Percentiles rank a stretch among this genome's conserved stretches.
Conservation (phyloP, 1,284 basidiomycete species). For the Trametes hirsuta region DNA sequence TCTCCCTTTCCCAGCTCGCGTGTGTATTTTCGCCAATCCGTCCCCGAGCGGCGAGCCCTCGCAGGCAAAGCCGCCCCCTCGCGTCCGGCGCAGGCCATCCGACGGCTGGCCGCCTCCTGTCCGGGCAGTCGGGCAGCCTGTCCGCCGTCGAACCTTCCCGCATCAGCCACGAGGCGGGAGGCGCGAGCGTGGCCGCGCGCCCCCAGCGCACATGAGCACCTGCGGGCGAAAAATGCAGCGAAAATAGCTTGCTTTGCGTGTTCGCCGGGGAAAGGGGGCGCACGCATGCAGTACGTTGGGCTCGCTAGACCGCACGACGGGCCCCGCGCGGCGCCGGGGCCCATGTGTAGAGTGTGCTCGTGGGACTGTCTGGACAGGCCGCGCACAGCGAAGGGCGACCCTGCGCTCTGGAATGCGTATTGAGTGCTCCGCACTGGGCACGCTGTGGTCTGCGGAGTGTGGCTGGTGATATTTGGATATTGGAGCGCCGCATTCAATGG, state of each 20-base stretch:
- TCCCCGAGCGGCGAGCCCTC: neutral
- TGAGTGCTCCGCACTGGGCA: neutral
- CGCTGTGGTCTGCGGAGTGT: no score
- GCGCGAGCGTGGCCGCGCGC: constrained; percentile 5
- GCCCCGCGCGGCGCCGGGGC: neutral
- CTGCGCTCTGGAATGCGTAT: constrained; percentile 3
- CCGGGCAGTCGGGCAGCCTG: constrained; percentile 4
- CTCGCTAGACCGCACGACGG: neutral
- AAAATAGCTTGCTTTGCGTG: constrained; percentile 5
- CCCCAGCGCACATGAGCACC: constrained; percentile 17
- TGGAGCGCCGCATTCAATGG: constrained; percentile 9
- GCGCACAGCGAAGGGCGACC: constrained; percentile 9
- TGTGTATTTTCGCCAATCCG: neutral
- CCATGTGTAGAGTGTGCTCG: neutral
- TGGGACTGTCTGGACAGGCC: neutral
- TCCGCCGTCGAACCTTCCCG: constrained; percentile 10
- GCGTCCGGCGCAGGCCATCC: neutral
- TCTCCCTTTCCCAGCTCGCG: neutral
- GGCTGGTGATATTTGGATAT: neutral
- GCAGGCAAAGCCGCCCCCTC: neutral
- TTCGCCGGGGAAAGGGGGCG: neutral
- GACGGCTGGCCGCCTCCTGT: constrained; percentile 2
- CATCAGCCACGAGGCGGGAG: constrained; percentile 26
- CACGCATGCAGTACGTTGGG: constrained; percentile 1
- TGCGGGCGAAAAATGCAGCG: neutral